Evolutionary conservation across 129 eudicot species (phyloP).

Genomic region (Chrysanthemum seticuspe): DNA sequence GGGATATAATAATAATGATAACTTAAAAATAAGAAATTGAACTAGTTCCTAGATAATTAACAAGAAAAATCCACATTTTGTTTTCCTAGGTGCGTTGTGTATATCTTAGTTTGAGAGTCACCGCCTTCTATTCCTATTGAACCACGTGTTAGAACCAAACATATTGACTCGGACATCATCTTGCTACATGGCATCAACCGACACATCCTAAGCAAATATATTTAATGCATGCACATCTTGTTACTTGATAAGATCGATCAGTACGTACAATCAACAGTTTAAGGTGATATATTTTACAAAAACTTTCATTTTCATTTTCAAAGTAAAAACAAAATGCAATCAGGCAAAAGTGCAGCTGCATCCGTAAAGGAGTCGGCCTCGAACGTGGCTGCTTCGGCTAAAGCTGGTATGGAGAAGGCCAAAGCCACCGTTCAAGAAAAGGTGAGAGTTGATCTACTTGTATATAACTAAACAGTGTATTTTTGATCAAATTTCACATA

Average conservation of each 20-base stretch:
- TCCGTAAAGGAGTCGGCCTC: constrained; percentile 44
- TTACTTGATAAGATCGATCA: neutral
- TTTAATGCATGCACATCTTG: neutral
- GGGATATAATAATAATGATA: too few species aligned
- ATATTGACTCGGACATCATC: constrained; percentile 5
- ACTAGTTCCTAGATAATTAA: too few species aligned
- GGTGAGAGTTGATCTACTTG: constrained; percentile 22
- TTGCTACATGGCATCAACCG: constrained; percentile 24
- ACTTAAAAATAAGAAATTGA: too few species aligned
- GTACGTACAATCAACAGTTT: neutral
- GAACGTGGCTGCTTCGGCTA: constrained; percentile 52
- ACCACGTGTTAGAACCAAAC: neutral
- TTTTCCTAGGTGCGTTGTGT: neutral
- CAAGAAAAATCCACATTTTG: too few species aligned
- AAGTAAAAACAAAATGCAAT: constrained; percentile 32
- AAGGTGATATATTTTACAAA: neutral
- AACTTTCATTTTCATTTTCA: too few species aligned
- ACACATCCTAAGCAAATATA: constrained; percentile 9
- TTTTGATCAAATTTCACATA: too few species aligned
- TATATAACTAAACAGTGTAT: too few species aligned
- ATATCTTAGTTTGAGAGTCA: neutral
- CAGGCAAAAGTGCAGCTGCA: constrained; percentile 36
- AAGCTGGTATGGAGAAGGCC: constrained; percentile 58
- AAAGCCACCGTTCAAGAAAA: constrained; percentile 63
- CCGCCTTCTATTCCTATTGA: neutral